Evolutionary conservation across 495 filamentous ascomycete genomes (phyloP).

Genomic region (Penicillium salamii): DNA sequence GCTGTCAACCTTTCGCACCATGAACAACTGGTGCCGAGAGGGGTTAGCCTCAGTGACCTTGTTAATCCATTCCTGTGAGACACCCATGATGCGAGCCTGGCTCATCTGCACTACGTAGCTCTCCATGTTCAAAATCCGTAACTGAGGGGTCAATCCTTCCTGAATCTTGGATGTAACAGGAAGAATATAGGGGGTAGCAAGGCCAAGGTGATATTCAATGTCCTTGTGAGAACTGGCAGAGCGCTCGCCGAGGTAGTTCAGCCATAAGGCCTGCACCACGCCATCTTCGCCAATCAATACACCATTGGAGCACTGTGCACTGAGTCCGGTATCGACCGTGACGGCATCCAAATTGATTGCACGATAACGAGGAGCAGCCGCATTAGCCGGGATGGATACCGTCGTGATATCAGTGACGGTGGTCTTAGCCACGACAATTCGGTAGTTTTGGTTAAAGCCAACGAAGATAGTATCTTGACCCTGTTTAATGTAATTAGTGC

Average conservation of each 20-base stretch:
- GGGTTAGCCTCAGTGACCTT: constrained; percentile 83
- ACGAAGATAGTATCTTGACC: constrained; percentile 90
- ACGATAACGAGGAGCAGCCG: constrained; percentile 85
- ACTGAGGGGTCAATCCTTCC: constrained; percentile 68
- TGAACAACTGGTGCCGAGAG: constrained; percentile 92
- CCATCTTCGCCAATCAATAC: constrained; percentile 88
- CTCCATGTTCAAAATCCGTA: constrained; percentile 90
- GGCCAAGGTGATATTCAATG: constrained; percentile 93
- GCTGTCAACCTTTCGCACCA: constrained; percentile 91
- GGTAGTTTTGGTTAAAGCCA: constrained; percentile 92
- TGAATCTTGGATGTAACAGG: constrained; percentile 84
- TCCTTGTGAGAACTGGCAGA: constrained; percentile 75
- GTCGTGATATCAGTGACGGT: constrained; percentile 97
- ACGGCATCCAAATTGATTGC: constrained; percentile 97
- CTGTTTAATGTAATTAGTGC: constrained; percentile 80
- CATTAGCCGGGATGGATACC: constrained; percentile 92
- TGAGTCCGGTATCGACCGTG: constrained; percentile 90
- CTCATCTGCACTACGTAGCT: constrained; percentile 95
- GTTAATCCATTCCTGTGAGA: constrained; percentile 91
- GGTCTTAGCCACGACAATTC: constrained; percentile 90
- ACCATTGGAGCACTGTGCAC: constrained; percentile 90
- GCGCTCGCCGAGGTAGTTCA: constrained; percentile 93
- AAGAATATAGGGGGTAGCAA: constrained; percentile 82
- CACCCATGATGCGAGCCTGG: constrained; percentile 97
- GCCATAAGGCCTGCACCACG: constrained; percentile 89